phyloP scores from a whole-genome alignment of 1,284 basidiomycete species.

The Sphaerobolus stellatus region DNA sequence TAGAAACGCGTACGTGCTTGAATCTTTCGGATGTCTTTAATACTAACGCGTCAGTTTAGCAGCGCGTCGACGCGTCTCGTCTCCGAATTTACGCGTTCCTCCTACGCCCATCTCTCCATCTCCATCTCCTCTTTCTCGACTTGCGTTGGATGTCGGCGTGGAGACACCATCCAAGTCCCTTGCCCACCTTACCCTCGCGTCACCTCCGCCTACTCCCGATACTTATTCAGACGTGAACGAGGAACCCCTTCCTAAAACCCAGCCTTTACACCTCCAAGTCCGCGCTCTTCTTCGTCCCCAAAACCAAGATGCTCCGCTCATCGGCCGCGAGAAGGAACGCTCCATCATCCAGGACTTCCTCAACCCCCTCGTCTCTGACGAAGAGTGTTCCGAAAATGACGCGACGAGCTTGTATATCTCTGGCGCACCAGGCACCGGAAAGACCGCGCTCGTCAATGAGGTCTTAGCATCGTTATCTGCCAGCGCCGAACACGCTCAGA shows the following conservation, averaged over 20 bases:
- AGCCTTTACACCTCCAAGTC: conserved; percentile 63
- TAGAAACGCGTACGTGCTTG: conserved; percentile 12
- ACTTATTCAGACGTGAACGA: conserved; percentile 25
- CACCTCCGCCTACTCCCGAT: conserved; percentile 58
- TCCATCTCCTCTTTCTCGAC: not conserved
- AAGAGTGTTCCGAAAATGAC: conserved; percentile 24
- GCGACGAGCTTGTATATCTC: conserved; percentile 65
- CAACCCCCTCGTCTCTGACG: conserved; percentile 41
- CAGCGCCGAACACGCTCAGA: conserved; percentile 18
- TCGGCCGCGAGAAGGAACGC: conserved; percentile 66
- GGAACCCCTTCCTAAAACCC: conserved; percentile 43
- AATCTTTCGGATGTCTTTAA: not conserved
- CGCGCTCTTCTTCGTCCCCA: conserved; percentile 69
- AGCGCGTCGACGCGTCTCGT: not conserved
- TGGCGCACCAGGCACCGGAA: conserved; percentile 77
- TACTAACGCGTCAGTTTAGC: not conserved
- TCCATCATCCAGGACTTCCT: conserved; percentile 58
- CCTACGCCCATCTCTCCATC: not conserved
- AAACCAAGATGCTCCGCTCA: conserved; percentile 51
- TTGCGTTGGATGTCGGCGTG: conserved; percentile 34
- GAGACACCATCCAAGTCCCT: conserved; percentile 42
- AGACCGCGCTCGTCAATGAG: conserved; percentile 75
- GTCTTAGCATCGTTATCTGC: conserved; percentile 45
- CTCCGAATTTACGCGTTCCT: not conserved
- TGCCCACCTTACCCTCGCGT: conserved; percentile 46